Conservation (phyloP, 208 protist genomes). For the Leishmania amazonensis region DNA sequence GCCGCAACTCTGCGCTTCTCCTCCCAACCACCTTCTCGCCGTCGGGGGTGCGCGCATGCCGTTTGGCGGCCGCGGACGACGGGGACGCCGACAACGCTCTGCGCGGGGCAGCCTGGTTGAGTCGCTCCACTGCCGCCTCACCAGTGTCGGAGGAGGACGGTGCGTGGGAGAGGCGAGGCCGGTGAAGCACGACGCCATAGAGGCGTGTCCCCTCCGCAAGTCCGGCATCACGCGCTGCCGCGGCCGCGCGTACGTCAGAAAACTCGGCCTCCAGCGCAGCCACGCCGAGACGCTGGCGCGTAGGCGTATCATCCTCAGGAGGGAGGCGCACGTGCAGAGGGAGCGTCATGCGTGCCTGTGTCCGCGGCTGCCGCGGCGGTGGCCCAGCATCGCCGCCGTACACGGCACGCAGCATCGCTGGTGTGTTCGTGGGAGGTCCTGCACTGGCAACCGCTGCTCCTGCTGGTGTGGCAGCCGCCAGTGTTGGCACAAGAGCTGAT, state of each 20-base stretch:
- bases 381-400: slow-evolving; percentile 4
- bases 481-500: not conserved
- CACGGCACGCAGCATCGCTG: slow-evolving; percentile 15
- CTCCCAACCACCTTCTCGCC: not conserved
- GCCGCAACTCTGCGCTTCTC: not conserved
- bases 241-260: slow-evolving; percentile 6
- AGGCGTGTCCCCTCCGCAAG: slow-evolving; percentile 16
- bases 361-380: not conserved
- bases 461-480: not conserved
- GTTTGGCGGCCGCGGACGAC: not conserved
- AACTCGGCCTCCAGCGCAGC: slow-evolving; percentile 4
- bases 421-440: not conserved
- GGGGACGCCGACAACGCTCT: not conserved
- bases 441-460: not conserved
- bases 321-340: slow-evolving; percentile 25
- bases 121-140: not conserved
- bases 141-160: not conserved
- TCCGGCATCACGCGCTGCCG: slow-evolving; percentile 13
- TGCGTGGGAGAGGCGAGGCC: not conserved
- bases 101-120: slow-evolving; percentile 1
- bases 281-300: not conserved
- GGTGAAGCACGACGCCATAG: slow-evolving; percentile 14
- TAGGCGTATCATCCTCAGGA: slow-evolving; percentile 16
- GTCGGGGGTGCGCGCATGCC: not conserved
- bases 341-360: slow-evolving; percentile 17